Evolutionary conservation across 2,329 filamentous ascomycete genomes (phyloP), one percentile per base, ranked within the genome.

Genomic region (Juglanconis oblonga): DNA sequence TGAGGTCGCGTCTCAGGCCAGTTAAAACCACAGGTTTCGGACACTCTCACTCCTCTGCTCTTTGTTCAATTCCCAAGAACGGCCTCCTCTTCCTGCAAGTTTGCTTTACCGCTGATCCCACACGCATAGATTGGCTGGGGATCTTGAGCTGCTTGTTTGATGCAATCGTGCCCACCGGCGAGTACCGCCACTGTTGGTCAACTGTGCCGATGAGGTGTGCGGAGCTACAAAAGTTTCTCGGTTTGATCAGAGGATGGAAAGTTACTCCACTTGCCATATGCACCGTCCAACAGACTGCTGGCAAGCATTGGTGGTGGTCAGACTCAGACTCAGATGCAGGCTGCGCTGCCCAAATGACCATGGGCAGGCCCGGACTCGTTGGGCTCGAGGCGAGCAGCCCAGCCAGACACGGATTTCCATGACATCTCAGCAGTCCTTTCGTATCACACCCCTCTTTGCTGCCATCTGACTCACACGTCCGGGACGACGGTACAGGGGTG

Each of bases 301-400:
- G 42, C n/a, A 24, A 17, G 13, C 36, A 45, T 42, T 45, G 48
- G 45, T 55, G 57, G 57, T 59, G 57, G 57, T 59, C 57, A 59
- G 52, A 47, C 29, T 51, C 36, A 48, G 17, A 48, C 45, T 11
- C 47, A 17, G 44, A 17, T 47, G 44, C 44, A 47, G n/a, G n/a
- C n/a, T 17, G 44, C 44, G 14, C 17, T n/a, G 17, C 38, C 6
- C 52, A 47, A 57, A 29, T 57, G 48, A 42, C 57, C 29, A 8
- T 11, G 50, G n/a, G 29, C 35, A 24, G 42, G 31, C 11, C 47
- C 5, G 5, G 24, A 17, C 49, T 55, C 31, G 9, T 38, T 47
- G 50, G 55, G 55, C 47, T 36, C 42, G 36, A 54, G 45, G 55
- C 29, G 48, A 49, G 8, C 47, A n/a, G 24, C 35, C 38, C 33